A percentile compares a stretch with the other conserved stretches of the same genome.
Evolutionary conservation across 1,284 basidiomycete genomes (phyloP).

Genomic region (Ustilago loliicola): DNA sequence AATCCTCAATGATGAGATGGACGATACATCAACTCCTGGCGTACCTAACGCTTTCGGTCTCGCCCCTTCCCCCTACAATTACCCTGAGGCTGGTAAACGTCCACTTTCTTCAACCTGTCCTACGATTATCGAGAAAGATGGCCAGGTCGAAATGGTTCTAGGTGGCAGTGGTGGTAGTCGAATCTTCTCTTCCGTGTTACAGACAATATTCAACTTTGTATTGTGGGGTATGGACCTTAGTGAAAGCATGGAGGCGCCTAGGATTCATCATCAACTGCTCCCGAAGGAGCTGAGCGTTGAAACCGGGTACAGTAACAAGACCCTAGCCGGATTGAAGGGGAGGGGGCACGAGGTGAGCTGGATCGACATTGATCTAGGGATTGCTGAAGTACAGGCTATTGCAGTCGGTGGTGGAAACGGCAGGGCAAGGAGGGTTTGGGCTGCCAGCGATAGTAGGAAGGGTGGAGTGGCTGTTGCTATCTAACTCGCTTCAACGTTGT

Average conservation of each 20-base stretch:
- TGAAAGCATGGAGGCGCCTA: conserved; percentile 83
- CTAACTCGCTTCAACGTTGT: conserved; percentile 21
- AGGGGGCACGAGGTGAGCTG: conserved; percentile 54
- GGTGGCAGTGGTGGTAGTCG: conserved; percentile 71
- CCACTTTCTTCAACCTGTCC: conserved; percentile 71
- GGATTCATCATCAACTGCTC: conserved; percentile 86
- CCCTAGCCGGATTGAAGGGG: conserved; percentile 38
- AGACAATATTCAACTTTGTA: conserved; percentile 81
- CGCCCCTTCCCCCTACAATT: conserved; percentile 69
- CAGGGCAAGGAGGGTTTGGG: conserved; percentile 28
- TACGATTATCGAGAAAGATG: conserved; percentile 70
- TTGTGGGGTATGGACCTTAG: conserved; percentile 85
- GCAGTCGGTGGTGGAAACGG: conserved; percentile 17
- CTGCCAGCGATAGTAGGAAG: conserved; percentile 64
- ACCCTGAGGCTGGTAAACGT: conserved; percentile 70
- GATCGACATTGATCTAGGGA: conserved; percentile 59
- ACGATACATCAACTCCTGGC: conserved; percentile 72
- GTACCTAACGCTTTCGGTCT: conserved; percentile 71
- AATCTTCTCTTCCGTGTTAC: conserved; percentile 81
- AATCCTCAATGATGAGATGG: conserved; percentile 71
- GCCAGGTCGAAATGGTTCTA: conserved; percentile 69
- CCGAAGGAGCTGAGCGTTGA: conserved; percentile 56
- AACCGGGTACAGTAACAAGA: conserved; percentile 49
- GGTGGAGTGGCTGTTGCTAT: conserved; percentile 60
- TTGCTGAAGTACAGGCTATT: conserved; percentile 63